Evolutionary conservation across 2,329 filamentous ascomycete genomes (phyloP).

Genomic region (Colletotrichum tanaceti): DNA sequence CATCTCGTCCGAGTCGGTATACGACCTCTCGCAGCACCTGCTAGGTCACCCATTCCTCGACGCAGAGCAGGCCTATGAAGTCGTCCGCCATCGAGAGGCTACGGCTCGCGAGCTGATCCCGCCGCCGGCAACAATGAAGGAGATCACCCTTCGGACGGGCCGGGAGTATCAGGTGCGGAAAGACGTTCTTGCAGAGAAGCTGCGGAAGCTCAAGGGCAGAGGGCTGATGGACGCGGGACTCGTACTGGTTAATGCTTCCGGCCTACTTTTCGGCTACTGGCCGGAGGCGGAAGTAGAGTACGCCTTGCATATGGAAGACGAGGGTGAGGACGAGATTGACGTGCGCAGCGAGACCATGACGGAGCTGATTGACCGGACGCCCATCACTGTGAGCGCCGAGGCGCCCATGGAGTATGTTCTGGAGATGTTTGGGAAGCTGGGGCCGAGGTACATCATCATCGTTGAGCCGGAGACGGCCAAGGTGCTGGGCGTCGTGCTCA

Average conservation of each 20-base stretch:
- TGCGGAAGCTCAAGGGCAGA: slow-evolving; percentile 58
- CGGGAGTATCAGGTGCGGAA: slow-evolving; percentile 53
- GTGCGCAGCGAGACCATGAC: slow-evolving; percentile 51
- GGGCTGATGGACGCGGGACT: slow-evolving; percentile 69
- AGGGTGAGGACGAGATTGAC: slow-evolving; percentile 46
- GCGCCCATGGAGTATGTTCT: slow-evolving; percentile 69
- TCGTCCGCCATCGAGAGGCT: slow-evolving; percentile 16
- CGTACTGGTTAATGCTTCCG: slow-evolving; percentile 61
- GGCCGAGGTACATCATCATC: slow-evolving; percentile 64
- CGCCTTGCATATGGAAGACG: slow-evolving; percentile 53
- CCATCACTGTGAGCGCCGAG: slow-evolving; percentile 60
- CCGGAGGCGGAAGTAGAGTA: slow-evolving; percentile 65
- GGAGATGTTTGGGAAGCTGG: slow-evolving; percentile 70
- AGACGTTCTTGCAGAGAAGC: slow-evolving; percentile 56
- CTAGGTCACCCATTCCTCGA: slow-evolving; percentile 70
- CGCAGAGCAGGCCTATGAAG: slow-evolving; percentile 55
- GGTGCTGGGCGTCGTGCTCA: slow-evolving; percentile 66
- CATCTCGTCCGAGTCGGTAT: slow-evolving; percentile 64
- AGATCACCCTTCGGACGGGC: slow-evolving; percentile 64
- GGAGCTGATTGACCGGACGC: slow-evolving; percentile 65
- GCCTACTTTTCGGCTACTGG: slow-evolving; percentile 66
- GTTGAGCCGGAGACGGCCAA: slow-evolving; percentile 62
- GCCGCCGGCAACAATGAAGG: slow-evolving; percentile 64
- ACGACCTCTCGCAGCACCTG: slow-evolving; percentile 69
- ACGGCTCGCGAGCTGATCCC: slow-evolving; percentile 62